Conservation (phyloP, 495 filamentous ascomycete species). For the Barbatosphaeria neglecta region DNA sequence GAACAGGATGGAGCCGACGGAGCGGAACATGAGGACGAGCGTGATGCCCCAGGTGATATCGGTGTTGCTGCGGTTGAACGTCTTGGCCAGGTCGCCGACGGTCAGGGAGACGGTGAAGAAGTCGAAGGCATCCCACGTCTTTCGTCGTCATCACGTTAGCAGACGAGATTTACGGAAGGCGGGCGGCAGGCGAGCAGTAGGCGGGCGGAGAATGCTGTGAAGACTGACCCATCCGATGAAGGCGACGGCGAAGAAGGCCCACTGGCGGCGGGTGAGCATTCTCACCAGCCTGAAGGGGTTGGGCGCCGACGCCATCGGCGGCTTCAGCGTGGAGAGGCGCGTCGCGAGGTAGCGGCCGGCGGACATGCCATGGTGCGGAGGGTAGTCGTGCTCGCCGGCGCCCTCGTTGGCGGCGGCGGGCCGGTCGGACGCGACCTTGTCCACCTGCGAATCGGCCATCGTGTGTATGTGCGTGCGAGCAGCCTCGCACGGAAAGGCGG, state of each 20-base stretch:
- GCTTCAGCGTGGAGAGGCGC: conserved; percentile 59
- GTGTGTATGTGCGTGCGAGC: not conserved
- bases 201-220: not conserved
- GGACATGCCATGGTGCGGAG: conserved; percentile 41
- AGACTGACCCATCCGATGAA: conserved; percentile 54
- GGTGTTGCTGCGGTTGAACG: conserved; percentile 53
- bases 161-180: conserved; percentile 1
- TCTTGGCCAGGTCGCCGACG: conserved; percentile 50
- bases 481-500: no score
- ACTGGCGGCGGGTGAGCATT: conserved; percentile 64
- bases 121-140: conserved; percentile 81
- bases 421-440: conserved; percentile 2
- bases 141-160: conserved; percentile 2
- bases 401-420: not conserved
- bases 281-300: conserved; percentile 64
- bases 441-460: conserved; percentile 6
- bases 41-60: conserved; percentile 91
- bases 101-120: conserved; percentile 86
- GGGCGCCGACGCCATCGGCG: conserved; percentile 63
- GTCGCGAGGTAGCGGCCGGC: conserved; percentile 52
- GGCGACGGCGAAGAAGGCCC: conserved; percentile 71
- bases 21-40: conserved; percentile 69
- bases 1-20: conserved; percentile 60
- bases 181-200: not conserved
- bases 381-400: conserved; percentile 5